These are phyloP conservation scores for Aegilops bicornis DNA, from an alignment of 176 grass and related monocot genomes.

Conservation along the genomic window DNA sequence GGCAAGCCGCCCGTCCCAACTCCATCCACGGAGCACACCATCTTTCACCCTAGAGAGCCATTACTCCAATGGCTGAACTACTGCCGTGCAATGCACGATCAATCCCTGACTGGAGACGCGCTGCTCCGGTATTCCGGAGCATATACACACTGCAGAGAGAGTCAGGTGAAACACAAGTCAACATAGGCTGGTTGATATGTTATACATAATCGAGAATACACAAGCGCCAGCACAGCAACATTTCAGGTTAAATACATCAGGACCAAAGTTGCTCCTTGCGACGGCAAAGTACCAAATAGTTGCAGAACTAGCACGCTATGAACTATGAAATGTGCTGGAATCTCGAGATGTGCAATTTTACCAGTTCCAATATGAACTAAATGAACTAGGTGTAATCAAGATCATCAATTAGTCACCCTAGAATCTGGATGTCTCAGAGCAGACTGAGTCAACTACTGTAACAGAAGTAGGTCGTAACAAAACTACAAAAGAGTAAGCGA, in stretches of 20 bases:
- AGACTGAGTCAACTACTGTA: not conserved
- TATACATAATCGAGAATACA: not conserved
- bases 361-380: not conserved
- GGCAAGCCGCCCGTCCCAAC: not conserved
- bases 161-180: not conserved
- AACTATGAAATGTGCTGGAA: not conserved
- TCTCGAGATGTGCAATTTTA: not conserved
- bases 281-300: not conserved
- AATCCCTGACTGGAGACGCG: not conserved
- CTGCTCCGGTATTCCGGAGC: not conserved
- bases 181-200: not conserved
- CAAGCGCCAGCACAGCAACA: not conserved
- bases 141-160: constrained; percentile 3
- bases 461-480: not conserved
- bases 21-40: not conserved
- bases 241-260: not conserved
- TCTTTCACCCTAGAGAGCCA: not conserved
- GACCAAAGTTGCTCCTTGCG: not conserved
- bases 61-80: not conserved
- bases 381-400: not conserved
- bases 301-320: not conserved
- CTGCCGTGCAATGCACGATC: not conserved
- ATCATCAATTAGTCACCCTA: not conserved
- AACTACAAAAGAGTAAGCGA: not conserved
- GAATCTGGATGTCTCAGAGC: not conserved